Evolutionary conservation across 352 stramenopile species (phyloP).

Genomic region (Stramenopiles sp.): DNA sequence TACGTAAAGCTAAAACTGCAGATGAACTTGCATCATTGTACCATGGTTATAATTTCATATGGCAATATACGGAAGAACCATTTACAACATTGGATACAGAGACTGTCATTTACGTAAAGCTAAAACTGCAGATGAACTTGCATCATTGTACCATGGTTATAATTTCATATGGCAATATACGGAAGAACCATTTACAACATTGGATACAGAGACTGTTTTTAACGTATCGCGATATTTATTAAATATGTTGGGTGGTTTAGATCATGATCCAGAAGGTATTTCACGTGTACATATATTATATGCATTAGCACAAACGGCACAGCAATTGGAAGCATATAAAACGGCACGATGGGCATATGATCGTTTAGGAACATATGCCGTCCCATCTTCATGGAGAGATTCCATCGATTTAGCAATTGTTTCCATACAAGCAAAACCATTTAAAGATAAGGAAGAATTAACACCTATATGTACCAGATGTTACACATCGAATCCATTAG

Average conservation of each 20-base stretch:
- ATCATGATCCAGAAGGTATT: constrained; percentile 34
- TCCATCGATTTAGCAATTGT: constrained; percentile 72
- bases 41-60: constrained; percentile 72
- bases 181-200: constrained; percentile 73
- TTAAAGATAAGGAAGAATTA: constrained; percentile 69
- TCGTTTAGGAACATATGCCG: constrained; percentile 60
- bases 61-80: constrained; percentile 72
- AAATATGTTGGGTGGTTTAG: constrained; percentile 45
- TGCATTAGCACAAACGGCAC: constrained; percentile 68
- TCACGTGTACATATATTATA: constrained; percentile 72
- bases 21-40: constrained; percentile 56
- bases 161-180: constrained; percentile 70
- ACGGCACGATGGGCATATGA: constrained; percentile 72
- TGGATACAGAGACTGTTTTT: constrained; percentile 70
- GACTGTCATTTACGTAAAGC: constrained; percentile 59
- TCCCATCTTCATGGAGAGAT: constrained; percentile 53
- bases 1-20: background rate
- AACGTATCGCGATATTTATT: constrained; percentile 70
- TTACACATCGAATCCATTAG: constrained; percentile 63
- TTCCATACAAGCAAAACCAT: constrained; percentile 69
- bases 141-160: constrained; percentile 79
- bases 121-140: constrained; percentile 19
- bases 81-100: constrained; percentile 74
- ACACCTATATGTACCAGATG: constrained; percentile 82
- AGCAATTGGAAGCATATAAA: constrained; percentile 71